Percentiles rank a stretch among this genome's conserved stretches.
Conservation (phyloP, 1,284 basidiomycete genomes). For the Apiotrichum veenhuisii region DNA sequence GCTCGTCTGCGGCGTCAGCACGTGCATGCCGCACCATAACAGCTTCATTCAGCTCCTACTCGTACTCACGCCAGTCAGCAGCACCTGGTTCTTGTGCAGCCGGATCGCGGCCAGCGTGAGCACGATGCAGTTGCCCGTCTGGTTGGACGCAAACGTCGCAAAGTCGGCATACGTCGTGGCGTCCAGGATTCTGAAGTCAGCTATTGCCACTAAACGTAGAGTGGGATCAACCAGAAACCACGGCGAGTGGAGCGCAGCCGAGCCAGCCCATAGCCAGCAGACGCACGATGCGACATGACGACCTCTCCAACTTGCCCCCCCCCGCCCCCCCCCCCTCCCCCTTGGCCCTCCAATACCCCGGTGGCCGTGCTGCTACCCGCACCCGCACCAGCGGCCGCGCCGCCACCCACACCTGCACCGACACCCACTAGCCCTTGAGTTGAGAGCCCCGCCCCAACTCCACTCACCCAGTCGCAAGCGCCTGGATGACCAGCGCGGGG, state of each 20-base stretch:
- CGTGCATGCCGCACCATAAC: too few species aligned
- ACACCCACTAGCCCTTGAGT: not conserved
- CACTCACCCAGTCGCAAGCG: conserved; percentile 38
- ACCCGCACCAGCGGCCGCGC: too few species aligned
- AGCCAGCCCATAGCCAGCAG: too few species aligned
- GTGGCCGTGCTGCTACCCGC: too few species aligned
- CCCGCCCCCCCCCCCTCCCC: too few species aligned
- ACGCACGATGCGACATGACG: too few species aligned
- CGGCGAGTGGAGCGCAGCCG: too few species aligned
- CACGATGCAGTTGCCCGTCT: conserved; percentile 48
- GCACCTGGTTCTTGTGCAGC: conserved; percentile 22
- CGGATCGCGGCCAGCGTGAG: conserved; percentile 41
- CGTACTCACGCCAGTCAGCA: conserved; percentile 32
- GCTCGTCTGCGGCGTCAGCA: conserved; percentile 4
- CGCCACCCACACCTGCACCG: too few species aligned
- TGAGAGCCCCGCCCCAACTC: not conserved
- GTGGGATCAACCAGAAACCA: too few species aligned
- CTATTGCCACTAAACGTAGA: too few species aligned
- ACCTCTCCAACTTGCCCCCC: too few species aligned
- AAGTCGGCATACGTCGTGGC: conserved; percentile 48
- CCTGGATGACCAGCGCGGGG: conserved; percentile 34
- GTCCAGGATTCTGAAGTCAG: conserved; percentile 33
- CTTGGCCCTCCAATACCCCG: too few species aligned
- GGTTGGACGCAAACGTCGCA: conserved; percentile 47
- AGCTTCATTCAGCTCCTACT: not conserved